phyloP scores from a whole-genome alignment of 805 yeast species.

The Kockiozyma suomiensis region DNA sequence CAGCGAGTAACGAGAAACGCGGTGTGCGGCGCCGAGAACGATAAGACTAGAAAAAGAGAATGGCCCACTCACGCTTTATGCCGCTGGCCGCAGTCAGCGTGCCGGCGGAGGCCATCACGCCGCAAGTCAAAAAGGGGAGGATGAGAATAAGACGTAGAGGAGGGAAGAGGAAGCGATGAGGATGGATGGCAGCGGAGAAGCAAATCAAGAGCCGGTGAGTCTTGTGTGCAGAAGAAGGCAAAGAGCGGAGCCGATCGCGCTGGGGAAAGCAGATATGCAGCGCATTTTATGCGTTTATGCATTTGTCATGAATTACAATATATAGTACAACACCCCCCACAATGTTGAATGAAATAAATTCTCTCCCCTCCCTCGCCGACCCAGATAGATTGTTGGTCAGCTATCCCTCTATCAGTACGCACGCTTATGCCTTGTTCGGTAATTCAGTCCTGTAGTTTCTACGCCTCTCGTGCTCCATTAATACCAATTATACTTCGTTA shows the following conservation, averaged over 20 bases:
- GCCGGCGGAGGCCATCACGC: conserved; percentile 9
- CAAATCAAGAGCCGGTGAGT: background rate
- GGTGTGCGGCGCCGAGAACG: conserved; percentile 2
- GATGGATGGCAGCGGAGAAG: background rate
- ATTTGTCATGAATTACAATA: background rate
- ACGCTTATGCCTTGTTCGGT: conserved; percentile 25
- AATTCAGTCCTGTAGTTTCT: conserved; percentile 3
- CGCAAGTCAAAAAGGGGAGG: background rate
- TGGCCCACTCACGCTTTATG: conserved; percentile 6
- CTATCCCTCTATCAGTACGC: background rate
- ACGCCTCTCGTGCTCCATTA: conserved; percentile 26
- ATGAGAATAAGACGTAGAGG: background rate
- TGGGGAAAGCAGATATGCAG: background rate
- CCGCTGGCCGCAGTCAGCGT: conserved; percentile 1
- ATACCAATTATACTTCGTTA: conserved; percentile 5
- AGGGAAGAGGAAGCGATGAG: background rate
- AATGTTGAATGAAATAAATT: background rate
- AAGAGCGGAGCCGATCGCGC: background rate
- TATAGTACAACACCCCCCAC: background rate
- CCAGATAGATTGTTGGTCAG: background rate
- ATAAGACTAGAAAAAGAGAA: background rate
- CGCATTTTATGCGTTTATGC: background rate
- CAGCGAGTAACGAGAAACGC: background rate
- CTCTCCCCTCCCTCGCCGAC: background rate
- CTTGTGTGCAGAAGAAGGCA: background rate